Conservation (phyloP, 2,329 filamentous ascomycete species). For the Fusarium piperis region DNA sequence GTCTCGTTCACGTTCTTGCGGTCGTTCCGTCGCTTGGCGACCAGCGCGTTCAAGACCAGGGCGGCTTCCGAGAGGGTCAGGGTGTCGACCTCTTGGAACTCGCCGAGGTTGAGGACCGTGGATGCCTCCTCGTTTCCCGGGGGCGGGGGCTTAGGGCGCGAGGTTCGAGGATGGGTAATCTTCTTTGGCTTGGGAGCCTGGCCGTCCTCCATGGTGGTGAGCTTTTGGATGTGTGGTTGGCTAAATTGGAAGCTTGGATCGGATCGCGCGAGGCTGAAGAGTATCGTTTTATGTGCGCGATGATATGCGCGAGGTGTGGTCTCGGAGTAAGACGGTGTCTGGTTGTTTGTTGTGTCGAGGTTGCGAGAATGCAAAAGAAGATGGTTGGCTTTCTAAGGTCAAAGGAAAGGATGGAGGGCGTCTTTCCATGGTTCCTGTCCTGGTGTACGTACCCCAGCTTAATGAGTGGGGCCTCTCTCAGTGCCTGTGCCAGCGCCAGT, state of each 20-base stretch:
- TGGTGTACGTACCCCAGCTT: constrained; percentile 33
- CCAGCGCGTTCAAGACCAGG: constrained; percentile 89
- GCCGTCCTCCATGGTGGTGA: constrained; percentile 25
- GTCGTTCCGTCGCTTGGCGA: constrained; percentile 81
- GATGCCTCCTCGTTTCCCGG: constrained; percentile 90
- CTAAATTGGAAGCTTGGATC: background rate
- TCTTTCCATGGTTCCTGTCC: background rate
- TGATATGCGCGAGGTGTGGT: background rate
- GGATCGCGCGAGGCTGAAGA: background rate
- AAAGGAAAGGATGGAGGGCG: background rate
- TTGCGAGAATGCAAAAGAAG: background rate
- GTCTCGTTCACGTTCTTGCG: constrained; percentile 86
- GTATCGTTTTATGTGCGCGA: background rate
- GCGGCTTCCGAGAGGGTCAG: constrained; percentile 92
- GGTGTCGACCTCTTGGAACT: constrained; percentile 91
- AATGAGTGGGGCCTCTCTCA: constrained; percentile 36
- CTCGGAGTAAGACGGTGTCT: background rate
- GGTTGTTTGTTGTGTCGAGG: background rate
- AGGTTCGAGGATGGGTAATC: constrained; percentile 53
- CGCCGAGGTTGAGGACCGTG: constrained; percentile 83
- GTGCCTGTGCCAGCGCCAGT: background rate
- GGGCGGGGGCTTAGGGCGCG: constrained; percentile 73
- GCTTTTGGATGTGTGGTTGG: background rate
- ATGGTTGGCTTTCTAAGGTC: background rate
- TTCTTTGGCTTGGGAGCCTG: constrained; percentile 29